phyloP scores from a whole-genome alignment of 176 grass and related monocot genomes.

The Zea luxurians region DNA sequence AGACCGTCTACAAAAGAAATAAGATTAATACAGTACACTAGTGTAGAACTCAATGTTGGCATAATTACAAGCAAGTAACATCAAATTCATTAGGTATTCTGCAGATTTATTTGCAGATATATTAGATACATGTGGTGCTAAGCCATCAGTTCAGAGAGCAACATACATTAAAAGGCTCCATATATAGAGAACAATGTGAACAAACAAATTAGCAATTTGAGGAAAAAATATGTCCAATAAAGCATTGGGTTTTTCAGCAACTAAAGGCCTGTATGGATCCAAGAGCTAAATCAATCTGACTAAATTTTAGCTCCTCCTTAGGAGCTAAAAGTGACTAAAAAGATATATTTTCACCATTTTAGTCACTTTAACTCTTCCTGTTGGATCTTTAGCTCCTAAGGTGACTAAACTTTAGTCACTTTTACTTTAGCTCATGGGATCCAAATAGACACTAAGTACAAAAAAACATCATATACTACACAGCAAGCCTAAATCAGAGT shows the following conservation, averaged over 20 bases:
- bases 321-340: too few species aligned
- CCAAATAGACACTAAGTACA: too few species aligned
- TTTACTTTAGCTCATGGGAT: too few species aligned
- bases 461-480: not conserved
- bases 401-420: too few species aligned
- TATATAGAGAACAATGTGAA: not conserved
- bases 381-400: too few species aligned
- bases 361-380: too few species aligned
- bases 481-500: conserved; percentile 13
- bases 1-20: conserved; percentile 66
- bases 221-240: not conserved
- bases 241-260: conserved; percentile 10
- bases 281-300: too few species aligned
- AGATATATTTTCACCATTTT: too few species aligned
- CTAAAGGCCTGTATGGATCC: not conserved
- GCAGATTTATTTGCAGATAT: not conserved
- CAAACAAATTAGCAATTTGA: not conserved
- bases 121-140: conserved; percentile 11
- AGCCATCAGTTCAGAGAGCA: not conserved
- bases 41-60: not conserved
- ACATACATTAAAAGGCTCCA: not conserved
- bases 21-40: not conserved
- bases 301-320: too few species aligned
- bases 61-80: conserved; percentile 15
- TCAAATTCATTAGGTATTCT: not conserved